Conservation (phyloP, 1,284 basidiomycete species). For the Clitocybe nebularis region DNA sequence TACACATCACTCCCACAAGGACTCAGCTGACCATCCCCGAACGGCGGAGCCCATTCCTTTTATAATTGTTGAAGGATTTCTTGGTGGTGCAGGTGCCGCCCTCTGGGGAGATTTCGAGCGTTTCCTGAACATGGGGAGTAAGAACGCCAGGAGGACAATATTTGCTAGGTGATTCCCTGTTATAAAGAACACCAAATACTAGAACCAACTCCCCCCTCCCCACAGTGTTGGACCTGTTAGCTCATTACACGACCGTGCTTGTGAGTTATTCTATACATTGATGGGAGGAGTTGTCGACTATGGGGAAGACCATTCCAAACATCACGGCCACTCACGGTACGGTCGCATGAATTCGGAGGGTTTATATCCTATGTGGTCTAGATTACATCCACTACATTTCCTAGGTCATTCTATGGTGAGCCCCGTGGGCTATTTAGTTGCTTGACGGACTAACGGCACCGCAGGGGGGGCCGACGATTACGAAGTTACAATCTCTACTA, state of each 20-base stretch:
- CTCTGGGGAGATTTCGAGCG: conserved; percentile 43
- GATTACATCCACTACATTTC: conserved; percentile 43
- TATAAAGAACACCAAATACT: background rate
- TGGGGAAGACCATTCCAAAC: conserved; percentile 14
- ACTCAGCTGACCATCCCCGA: too few relatives aligned
- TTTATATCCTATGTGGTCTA: conserved; percentile 49
- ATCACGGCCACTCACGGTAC: conserved; percentile 35
- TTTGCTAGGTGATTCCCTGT: conserved; percentile 33
- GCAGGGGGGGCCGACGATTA: conserved; percentile 48
- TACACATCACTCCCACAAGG: too few relatives aligned
- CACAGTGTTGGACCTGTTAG: conserved; percentile 46
- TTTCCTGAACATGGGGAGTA: conserved; percentile 27
- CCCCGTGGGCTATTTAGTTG: too few relatives aligned
- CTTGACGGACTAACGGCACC: background rate
- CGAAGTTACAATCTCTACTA: conserved; percentile 44
- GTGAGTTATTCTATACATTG: conserved; percentile 52
- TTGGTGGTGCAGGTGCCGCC: conserved; percentile 36
- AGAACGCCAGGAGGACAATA: conserved; percentile 25
- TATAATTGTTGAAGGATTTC: conserved; percentile 53
- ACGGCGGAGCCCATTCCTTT: conserved; percentile 37
- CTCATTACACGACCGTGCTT: conserved; percentile 55
- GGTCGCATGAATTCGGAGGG: conserved; percentile 38
- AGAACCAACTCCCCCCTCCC: background rate
- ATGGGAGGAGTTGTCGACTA: conserved; percentile 43
- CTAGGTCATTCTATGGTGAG: conserved; percentile 51